These are phyloP conservation scores for Microdochium trichocladiopsis DNA, from an alignment of 2,329 filamentous ascomycete species.

Conservation along the genomic window DNA sequence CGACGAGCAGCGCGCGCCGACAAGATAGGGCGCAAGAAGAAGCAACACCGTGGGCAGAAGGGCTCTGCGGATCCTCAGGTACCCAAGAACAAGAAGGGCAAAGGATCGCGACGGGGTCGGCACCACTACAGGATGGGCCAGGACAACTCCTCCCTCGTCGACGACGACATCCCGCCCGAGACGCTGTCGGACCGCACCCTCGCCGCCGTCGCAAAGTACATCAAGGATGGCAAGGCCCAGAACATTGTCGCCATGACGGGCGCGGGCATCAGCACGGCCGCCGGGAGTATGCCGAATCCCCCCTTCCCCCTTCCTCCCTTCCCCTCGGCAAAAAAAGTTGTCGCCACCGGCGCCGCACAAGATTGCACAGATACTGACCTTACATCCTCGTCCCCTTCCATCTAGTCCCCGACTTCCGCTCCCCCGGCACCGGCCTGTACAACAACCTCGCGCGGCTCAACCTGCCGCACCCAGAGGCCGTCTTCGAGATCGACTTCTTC, in stretches of 20 bases:
- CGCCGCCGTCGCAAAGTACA: constrained; percentile 70
- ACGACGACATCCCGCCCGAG: constrained; percentile 54
- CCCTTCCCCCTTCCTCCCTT: not conserved
- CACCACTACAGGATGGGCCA: constrained; percentile 68
- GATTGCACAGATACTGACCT: not conserved
- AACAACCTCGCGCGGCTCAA: constrained; percentile 82
- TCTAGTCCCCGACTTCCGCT: constrained; percentile 86
- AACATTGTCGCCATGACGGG: constrained; percentile 85
- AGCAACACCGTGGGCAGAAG: constrained; percentile 12
- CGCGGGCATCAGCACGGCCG: constrained; percentile 76
- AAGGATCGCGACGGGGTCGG: constrained; percentile 6
- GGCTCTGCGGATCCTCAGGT: constrained; percentile 3
- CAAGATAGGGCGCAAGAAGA: constrained; percentile 18
- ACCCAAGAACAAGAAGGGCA: constrained; percentile 1
- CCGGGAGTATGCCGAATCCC: constrained; percentile 42
- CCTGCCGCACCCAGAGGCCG: constrained; percentile 82
- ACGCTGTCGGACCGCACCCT: constrained; percentile 65
- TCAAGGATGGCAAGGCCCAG: constrained; percentile 60
- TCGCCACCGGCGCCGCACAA: too few species aligned
- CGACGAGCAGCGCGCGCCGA: too few species aligned
- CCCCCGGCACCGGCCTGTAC: constrained; percentile 88
- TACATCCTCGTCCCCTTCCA: constrained; percentile 12
- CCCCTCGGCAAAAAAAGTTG: too few species aligned
- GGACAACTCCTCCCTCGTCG: constrained; percentile 63
- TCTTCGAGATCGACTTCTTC: constrained; percentile 93